These are phyloP conservation scores for Volutella citrinella DNA, from an alignment of 2,329 filamentous ascomycete species.

Conservation along the genomic window DNA sequence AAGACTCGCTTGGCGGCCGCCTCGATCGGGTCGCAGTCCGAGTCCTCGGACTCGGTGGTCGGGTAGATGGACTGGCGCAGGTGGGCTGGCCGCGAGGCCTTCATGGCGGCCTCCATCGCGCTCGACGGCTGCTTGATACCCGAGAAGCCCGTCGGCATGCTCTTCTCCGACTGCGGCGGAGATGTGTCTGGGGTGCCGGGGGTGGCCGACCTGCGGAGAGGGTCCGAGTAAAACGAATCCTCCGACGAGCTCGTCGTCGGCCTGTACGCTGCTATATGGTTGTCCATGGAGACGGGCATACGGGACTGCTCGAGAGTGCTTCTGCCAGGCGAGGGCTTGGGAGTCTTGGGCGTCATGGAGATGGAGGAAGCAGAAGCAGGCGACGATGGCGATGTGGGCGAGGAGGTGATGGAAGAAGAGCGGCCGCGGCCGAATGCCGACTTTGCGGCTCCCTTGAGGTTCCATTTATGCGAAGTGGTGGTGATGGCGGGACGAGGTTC, in stretches of 20 bases:
- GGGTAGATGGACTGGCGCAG: slow-evolving; percentile 11
- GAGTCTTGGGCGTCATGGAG: slow-evolving; percentile 4
- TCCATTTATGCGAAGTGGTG: no score
- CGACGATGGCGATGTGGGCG: no score
- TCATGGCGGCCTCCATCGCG: slow-evolving; percentile 13
- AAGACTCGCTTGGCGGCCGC: slow-evolving; percentile 30
- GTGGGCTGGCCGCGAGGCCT: slow-evolving; percentile 3
- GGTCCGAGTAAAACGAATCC: slow-evolving; percentile 38
- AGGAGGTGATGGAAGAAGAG: no score
- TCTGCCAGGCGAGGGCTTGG: no score
- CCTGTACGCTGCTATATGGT: slow-evolving; percentile 9
- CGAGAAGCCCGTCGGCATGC: no score
- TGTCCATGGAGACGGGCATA: no score
- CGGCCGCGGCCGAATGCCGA: slow-evolving; percentile 27
- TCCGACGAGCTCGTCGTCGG: slow-evolving; percentile 33
- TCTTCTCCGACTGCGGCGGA: slow-evolving; percentile 38
- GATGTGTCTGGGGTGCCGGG: slow-evolving; percentile 40
- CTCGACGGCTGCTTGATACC: no score
- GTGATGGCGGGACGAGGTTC: no score
- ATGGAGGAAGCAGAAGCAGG: slow-evolving; percentile 15
- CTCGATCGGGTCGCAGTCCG: slow-evolving; percentile 26
- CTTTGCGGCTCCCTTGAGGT: slow-evolving; percentile 34
- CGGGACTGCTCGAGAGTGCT: no score
- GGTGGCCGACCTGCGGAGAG: slow-evolving; percentile 31
- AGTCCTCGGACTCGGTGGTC: slow-evolving; percentile 10